phyloP scores from a whole-genome alignment of 495 filamentous ascomycete species.

The Penicillium angulare region DNA sequence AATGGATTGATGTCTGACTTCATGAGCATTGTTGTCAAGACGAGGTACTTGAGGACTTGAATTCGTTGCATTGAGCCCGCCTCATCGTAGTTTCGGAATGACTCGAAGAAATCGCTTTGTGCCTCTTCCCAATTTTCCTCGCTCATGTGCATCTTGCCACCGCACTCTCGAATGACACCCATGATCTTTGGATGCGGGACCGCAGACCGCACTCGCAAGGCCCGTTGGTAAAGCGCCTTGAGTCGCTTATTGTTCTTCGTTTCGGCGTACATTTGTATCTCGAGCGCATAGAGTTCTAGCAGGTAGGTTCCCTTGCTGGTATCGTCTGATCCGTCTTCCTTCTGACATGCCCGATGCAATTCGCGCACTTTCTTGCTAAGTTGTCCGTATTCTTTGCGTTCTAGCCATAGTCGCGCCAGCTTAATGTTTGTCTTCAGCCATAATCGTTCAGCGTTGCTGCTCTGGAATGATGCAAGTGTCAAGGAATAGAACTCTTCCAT shows the following conservation, averaged over 20 bases:
- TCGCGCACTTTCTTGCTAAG: conserved; percentile 83
- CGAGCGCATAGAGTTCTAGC: conserved; percentile 91
- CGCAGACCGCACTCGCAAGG: conserved; percentile 85
- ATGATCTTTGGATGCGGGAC: conserved; percentile 98
- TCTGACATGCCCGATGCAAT: conserved; percentile 85
- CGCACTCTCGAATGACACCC: conserved; percentile 97
- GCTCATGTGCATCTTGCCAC: conserved; percentile 99
- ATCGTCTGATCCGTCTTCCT: conserved; percentile 86
- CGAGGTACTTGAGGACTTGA: conserved; percentile 95
- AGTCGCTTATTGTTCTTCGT: conserved; percentile 96
- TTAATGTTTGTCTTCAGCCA: conserved; percentile 99
- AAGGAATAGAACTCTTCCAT: conserved; percentile 96
- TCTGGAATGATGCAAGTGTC: conserved; percentile 92
- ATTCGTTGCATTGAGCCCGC: conserved; percentile 94
- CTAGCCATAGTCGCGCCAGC: conserved; percentile 84
- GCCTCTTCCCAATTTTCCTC: conserved; percentile 99
- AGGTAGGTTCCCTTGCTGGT: conserved; percentile 95
- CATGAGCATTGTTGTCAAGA: conserved; percentile 97
- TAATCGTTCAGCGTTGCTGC: conserved; percentile 93
- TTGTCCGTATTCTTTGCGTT: conserved; percentile 81
- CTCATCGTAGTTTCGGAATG: conserved; percentile 98
- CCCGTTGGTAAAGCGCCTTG: conserved; percentile 87
- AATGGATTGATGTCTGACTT: conserved; percentile 99
- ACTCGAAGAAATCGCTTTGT: conserved; percentile 96
- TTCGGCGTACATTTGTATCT: conserved; percentile 98